Conservation (phyloP, 2,329 filamentous ascomycete species). For the Colletotrichum musicola region DNA sequence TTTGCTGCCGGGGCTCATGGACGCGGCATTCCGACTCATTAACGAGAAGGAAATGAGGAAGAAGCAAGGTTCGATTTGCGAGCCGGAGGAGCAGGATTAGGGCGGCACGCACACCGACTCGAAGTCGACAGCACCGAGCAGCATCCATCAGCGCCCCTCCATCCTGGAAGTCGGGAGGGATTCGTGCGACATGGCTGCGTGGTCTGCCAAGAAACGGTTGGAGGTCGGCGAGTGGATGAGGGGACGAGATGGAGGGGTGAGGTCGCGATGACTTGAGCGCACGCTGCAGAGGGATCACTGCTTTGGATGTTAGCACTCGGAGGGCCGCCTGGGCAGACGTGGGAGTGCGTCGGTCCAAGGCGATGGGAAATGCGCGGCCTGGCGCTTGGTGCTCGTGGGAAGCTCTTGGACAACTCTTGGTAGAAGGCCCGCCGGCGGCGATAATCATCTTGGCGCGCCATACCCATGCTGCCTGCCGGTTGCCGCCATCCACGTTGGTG, state of each 20-base stretch:
- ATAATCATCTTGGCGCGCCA: conserved; percentile 33
- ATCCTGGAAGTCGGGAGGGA: conserved; percentile 10
- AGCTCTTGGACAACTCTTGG: not conserved
- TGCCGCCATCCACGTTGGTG: conserved; percentile 30
- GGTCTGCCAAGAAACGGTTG: conserved; percentile 33
- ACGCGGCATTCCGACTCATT: conserved; percentile 26
- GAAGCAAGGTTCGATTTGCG: conserved; percentile 26
- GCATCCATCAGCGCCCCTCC: not conserved
- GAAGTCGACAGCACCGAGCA: conserved; percentile 15
- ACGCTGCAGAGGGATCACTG: not conserved
- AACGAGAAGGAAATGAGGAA: conserved; percentile 34
- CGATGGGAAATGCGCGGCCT: conserved; percentile 6
- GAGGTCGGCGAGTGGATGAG: conserved; percentile 30
- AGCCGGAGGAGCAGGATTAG: conserved; percentile 13
- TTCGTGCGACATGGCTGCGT: conserved; percentile 21
- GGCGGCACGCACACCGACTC: conserved; percentile 34
- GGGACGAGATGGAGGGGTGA: conserved; percentile 24
- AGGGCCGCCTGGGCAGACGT: conserved; percentile 37
- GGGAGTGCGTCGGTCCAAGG: conserved; percentile 24
- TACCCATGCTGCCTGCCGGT: conserved; percentile 1
- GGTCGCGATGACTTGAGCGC: conserved; percentile 25
- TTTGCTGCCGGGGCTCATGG: conserved; percentile 17
- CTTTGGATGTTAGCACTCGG: conserved; percentile 21
- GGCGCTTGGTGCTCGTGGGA: conserved; percentile 12
- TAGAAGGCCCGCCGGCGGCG: conserved; percentile 15